phyloP scores from a whole-genome alignment of 495 filamentous ascomycete species.

The Xylaria intraflava region DNA sequence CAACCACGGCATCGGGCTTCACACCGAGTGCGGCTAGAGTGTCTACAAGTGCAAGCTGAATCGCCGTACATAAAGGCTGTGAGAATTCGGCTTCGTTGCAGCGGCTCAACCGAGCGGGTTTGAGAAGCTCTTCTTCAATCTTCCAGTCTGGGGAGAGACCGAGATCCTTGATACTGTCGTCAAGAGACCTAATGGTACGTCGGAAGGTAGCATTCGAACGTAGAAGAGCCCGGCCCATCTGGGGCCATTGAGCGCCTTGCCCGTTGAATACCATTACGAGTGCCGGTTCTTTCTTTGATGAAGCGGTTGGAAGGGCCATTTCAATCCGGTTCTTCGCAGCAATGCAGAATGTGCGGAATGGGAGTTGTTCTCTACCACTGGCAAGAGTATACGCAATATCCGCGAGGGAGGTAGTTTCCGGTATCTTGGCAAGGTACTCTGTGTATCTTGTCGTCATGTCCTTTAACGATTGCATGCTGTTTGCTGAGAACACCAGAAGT shows the following conservation, averaged over 20 bases:
- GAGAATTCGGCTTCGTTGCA: background rate
- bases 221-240: slow-evolving; percentile 42
- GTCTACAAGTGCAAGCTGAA: slow-evolving; percentile 10
- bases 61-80: background rate
- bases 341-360: too few species aligned
- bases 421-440: too few species aligned
- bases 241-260: slow-evolving; percentile 42
- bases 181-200: slow-evolving; percentile 22
- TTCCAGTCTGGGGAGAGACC: slow-evolving; percentile 15
- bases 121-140: background rate
- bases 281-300: too few species aligned
- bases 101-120: background rate
- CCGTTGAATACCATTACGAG: too few species aligned
- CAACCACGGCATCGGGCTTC: slow-evolving; percentile 37
- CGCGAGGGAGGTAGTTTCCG: too few species aligned
- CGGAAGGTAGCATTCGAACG: slow-evolving; percentile 17
- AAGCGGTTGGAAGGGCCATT: too few species aligned
- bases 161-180: slow-evolving; percentile 20
- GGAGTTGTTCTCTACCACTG: too few species aligned
- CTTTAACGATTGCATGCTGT: too few species aligned
- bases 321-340: background rate
- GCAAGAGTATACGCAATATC: too few species aligned
- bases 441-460: too few species aligned
- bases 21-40: slow-evolving; percentile 41
- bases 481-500: too few species aligned